Evolutionary conservation across 306 rosid genomes (phyloP), one percentile per base, ranked within the genome.

Genomic region (Lathyrus tuberosus): DNA sequence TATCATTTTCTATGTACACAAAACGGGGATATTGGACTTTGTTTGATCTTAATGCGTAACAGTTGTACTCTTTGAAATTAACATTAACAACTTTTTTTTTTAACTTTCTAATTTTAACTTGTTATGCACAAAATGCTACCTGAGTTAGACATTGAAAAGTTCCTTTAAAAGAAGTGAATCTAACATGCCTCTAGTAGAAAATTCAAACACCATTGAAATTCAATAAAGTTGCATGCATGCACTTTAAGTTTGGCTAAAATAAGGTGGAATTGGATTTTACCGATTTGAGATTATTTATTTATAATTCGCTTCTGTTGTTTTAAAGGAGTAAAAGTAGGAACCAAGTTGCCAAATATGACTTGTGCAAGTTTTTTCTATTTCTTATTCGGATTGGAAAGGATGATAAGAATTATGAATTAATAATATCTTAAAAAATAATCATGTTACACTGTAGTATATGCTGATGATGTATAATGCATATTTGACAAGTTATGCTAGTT

Each of bases 1-100:
- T 53, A 62, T 66, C 81, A 65, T 67, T 70, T 79, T 81, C 51
- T 69, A 72, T 76, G 71, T 74, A 60, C n/a, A 51, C 71, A 72
- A 66, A 75, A 71, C 35, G 62, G 65, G 75, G 72, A 61, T 58
- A 74, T 68, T 75, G 69, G 76, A 71, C 48, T 63, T 43, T 63
- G 79, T 80, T 73, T 75, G 80, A 75, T 79, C 82, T 70, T 82
- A 13, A 86, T 81, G 78, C 78, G 26, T 70, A 77, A 81, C 87
- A 80, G 87, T 83, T 85, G 92, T 83, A 48, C 40, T 28, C 73
- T 70, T 63, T 76, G 44, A 49, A 49, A 49, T 49, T n/a, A 38
- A 58, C 56, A 61, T 33, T 6, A 6, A 62, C 22, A 10, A 24
- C n/a, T n/a, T 33, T 49, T 38, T 42, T 76, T 30, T 20, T 43